These are phyloP conservation scores for Cornus kousa DNA, from an alignment of 148 eudicot genomes.

Conservation along the genomic window DNA sequence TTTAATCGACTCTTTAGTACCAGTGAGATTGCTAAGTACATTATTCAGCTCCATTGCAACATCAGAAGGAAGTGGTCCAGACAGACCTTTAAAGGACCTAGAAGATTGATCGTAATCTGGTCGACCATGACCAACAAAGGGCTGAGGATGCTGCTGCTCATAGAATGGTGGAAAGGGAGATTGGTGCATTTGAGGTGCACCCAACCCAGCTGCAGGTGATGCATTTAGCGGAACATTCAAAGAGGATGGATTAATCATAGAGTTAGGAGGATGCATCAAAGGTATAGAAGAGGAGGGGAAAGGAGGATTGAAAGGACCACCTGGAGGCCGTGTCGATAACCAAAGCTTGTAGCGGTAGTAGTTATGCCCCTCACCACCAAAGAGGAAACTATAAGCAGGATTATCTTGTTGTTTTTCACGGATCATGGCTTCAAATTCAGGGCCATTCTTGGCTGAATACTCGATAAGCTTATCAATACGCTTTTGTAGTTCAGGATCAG, in stretches of 20 bases:
- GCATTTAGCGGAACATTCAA: constrained; percentile 42
- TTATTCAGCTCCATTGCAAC: constrained; percentile 88
- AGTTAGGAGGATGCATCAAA: constrained; percentile 67
- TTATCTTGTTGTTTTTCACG: constrained; percentile 84
- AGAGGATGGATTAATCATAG: constrained; percentile 44
- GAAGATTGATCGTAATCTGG: constrained; percentile 67
- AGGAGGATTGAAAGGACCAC: constrained; percentile 62
- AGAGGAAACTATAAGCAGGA: constrained; percentile 80
- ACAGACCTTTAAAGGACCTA: constrained; percentile 63
- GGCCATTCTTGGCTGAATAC: constrained; percentile 87
- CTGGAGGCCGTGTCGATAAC: constrained; percentile 55
- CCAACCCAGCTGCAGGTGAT: constrained; percentile 30
- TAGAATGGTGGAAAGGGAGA: constrained; percentile 61
- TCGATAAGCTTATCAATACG: constrained; percentile 89
- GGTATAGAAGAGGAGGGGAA: constrained; percentile 59
- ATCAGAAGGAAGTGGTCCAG: constrained; percentile 91
- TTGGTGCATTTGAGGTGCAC: constrained; percentile 62
- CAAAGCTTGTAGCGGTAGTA: constrained; percentile 89
- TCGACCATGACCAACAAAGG: constrained; percentile 64
- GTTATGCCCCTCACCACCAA: constrained; percentile 93
- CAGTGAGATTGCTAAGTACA: constrained; percentile 75
- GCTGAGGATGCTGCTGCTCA: constrained; percentile 74
- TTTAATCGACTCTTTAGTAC: constrained; percentile 95
- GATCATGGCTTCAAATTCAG: constrained; percentile 90
- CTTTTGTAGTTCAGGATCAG: constrained; percentile 85